These are phyloP conservation scores for Penicillium sp. DNA, from an alignment of 2,329 filamentous ascomycete species.

Conservation along the genomic window DNA sequence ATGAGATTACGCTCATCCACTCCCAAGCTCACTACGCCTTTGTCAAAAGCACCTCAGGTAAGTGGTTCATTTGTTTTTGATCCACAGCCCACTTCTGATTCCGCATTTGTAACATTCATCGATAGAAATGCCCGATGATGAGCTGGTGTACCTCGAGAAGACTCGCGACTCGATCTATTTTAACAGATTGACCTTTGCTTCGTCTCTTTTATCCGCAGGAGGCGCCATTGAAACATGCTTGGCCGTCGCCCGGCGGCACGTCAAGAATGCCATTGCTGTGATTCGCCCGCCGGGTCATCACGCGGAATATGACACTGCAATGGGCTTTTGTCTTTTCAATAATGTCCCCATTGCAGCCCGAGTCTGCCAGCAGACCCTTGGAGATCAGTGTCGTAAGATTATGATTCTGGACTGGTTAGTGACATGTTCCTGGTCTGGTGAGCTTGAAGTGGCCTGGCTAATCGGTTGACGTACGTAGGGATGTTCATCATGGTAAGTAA, in stretches of 20 bases:
- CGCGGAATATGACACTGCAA: constrained; percentile 75
- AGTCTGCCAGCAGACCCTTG: constrained; percentile 76
- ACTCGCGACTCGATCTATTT: constrained; percentile 75
- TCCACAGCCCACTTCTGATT: too few relatives aligned
- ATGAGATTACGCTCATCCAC: constrained; percentile 78
- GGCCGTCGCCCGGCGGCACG: constrained; percentile 72
- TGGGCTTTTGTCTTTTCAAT: constrained; percentile 97
- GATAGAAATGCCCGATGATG: constrained; percentile 47
- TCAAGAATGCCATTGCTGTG: constrained; percentile 93
- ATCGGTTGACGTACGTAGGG: constrained; percentile 39
- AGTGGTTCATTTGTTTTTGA: constrained; percentile 4
- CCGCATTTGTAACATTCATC: constrained; percentile 11
- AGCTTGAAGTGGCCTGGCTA: constrained; percentile 9
- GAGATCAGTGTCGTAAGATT: constrained; percentile 76
- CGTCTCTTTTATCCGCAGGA: constrained; percentile 77
- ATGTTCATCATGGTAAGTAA: constrained; percentile 57
- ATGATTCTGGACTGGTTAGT: constrained; percentile 90
- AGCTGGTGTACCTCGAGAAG: constrained; percentile 64
- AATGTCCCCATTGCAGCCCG: constrained; percentile 92
- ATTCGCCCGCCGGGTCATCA: constrained; percentile 95
- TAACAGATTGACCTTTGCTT: constrained; percentile 72
- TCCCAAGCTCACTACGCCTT: constrained; percentile 70
- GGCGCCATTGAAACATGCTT: constrained; percentile 94
- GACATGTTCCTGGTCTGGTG: not conserved
- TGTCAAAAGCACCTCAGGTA: constrained; percentile 56